Percentiles rank a stretch among this genome's conserved stretches.
These are phyloP conservation scores for Trichoderma polysporum DNA, from an alignment of 2,329 filamentous ascomycete species.

Conservation along the genomic window DNA sequence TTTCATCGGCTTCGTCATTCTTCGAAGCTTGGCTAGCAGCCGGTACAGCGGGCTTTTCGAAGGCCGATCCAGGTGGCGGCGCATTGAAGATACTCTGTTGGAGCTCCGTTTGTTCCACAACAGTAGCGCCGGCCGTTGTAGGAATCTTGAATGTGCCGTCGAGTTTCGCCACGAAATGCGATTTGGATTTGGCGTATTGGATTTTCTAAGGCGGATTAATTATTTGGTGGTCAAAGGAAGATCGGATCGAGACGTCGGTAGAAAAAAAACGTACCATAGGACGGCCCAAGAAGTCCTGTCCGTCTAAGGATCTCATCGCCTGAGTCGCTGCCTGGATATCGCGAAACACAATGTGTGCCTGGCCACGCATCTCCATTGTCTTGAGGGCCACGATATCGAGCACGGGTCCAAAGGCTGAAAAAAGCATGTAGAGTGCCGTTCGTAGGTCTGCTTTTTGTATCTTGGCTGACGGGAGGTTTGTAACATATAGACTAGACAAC, in stretches of 20 bases:
- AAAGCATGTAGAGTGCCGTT: conserved; percentile 85
- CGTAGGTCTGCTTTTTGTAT: conserved; percentile 86
- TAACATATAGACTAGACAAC: conserved; percentile 73
- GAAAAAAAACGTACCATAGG: conserved; percentile 65
- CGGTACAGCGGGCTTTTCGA: conserved; percentile 49
- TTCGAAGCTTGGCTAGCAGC: conserved; percentile 49
- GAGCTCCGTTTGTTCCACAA: conserved; percentile 67
- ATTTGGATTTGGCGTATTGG: conserved; percentile 85
- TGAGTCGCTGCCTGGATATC: conserved; percentile 91
- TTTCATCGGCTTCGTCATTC: conserved; percentile 55
- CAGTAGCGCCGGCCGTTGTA: conserved; percentile 50
- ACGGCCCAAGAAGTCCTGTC: conserved; percentile 79
- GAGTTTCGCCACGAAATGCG: conserved; percentile 83
- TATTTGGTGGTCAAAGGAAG: neutral
- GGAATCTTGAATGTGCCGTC: conserved; percentile 85
- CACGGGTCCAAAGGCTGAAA: conserved; percentile 89
- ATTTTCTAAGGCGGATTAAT: conserved; percentile 64
- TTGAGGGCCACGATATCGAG: conserved; percentile 89
- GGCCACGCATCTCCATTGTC: conserved; percentile 89
- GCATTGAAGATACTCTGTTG: conserved; percentile 81
- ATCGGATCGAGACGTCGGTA: neutral
- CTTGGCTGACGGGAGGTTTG: conserved; percentile 81
- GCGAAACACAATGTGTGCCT: conserved; percentile 88
- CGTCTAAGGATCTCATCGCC: conserved; percentile 85
- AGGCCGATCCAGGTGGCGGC: conserved; percentile 52